Evolutionary conservation across 148 eudicot genomes (phyloP), one percentile per base, ranked within the genome.

Genomic region (Pouteria glomerata): DNA sequence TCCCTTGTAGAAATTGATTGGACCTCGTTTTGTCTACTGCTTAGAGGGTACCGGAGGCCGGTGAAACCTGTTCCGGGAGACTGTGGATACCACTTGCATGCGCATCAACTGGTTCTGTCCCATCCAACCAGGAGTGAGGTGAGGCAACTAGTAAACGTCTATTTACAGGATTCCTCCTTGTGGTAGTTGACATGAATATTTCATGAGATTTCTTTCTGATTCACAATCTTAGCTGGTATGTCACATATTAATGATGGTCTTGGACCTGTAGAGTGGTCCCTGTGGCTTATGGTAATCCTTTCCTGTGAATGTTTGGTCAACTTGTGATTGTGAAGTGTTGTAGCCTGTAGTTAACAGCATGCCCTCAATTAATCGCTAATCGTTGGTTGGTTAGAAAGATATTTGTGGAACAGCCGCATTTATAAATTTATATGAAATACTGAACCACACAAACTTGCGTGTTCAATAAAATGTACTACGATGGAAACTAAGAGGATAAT

Each of bases 61-160:
- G 66, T 76, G 50, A 88, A 88, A 65, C 96, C 99, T 71, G 97
- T 95, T 79, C 99, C 97, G 2, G 99, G 99, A 47, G 99, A 95
- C 74, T 86, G 87, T 78, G 99, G 99, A 19, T 95, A 95, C 80
- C 81, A 86, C 77, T 82, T 95, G 87, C 99, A 95, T 80, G 99
- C 99, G 8, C 96, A 88, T 82, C 81, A 79, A 72, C 81, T 90
- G 47, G 69, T 69, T 58, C 85, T 92, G 48, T 45, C 78, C 68
- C 97, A 92, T 67, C 97, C 99, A 53, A 80, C 85, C 55, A 83
- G 81, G n/a, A 69, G 83, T 57, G 87, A 95, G 97, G 99, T 91
- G 37, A 47, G 63, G 24, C 3, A 35, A 30, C n/a, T n/a, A n/a
- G n/a, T 0, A n/a, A 68, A 14, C n/a, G 3, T 72, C 45, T 53